phyloP scores from a whole-genome alignment of 805 yeast species.

The Saturnispora kantuleensis region DNA sequence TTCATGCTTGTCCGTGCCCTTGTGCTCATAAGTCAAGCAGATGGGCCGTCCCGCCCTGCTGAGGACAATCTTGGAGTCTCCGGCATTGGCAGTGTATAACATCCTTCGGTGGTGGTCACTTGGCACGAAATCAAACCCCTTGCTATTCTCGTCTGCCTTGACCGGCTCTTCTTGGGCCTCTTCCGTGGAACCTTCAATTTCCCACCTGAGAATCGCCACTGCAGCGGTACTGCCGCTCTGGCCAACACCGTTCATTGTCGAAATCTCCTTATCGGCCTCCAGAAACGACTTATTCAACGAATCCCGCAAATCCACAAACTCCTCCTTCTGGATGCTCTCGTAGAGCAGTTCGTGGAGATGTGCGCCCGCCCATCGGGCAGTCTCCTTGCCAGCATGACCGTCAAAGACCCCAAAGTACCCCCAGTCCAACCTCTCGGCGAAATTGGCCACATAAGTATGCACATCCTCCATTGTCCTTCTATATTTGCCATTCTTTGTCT shows the following conservation, averaged over 20 bases:
- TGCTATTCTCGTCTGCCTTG: neutral
- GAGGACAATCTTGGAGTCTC: slow-evolving; percentile 80
- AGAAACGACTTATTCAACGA: slow-evolving; percentile 60
- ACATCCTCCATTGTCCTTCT: slow-evolving; percentile 94
- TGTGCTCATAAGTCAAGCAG: slow-evolving; percentile 85
- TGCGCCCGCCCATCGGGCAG: slow-evolving; percentile 93
- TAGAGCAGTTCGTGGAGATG: slow-evolving; percentile 65
- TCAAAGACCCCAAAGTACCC: slow-evolving; percentile 94
- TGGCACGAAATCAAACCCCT: slow-evolving; percentile 36
- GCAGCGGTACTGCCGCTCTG: slow-evolving; percentile 93
- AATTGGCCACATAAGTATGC: slow-evolving; percentile 85
- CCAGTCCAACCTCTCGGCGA: slow-evolving; percentile 84
- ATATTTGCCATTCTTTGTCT: slow-evolving; percentile 70
- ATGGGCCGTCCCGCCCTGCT: slow-evolving; percentile 66
- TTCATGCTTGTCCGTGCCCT: slow-evolving; percentile 76
- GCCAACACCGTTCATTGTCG: slow-evolving; percentile 44
- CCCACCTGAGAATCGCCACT: slow-evolving; percentile 87
- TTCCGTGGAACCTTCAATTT: slow-evolving; percentile 29
- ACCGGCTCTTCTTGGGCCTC: slow-evolving; percentile 8
- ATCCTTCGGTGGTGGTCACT: slow-evolving; percentile 48
- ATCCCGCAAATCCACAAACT: slow-evolving; percentile 48
- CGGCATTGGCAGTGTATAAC: slow-evolving; percentile 90
- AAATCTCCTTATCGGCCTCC: slow-evolving; percentile 64
- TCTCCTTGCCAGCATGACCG: slow-evolving; percentile 92
- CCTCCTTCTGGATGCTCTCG: slow-evolving; percentile 39